phyloP scores from a whole-genome alignment of 441 rosid species.

The Corymbia citriodora region DNA sequence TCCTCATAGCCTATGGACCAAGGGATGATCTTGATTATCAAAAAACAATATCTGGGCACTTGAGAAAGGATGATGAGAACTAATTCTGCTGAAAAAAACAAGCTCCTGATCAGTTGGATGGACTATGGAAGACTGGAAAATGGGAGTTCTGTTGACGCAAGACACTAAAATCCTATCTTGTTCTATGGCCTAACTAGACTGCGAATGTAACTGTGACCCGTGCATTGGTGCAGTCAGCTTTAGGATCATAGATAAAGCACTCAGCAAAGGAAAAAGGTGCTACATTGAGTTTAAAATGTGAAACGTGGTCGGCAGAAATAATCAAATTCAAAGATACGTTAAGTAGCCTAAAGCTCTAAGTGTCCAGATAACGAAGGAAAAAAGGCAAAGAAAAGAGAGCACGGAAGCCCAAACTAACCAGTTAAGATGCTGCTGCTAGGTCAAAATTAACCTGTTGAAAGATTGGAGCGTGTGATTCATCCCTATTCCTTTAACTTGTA shows the following conservation, averaged over 20 bases:
- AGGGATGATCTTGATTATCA: neutral
- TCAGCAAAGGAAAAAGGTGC: no score
- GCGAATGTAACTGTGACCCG: no score
- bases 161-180: accelerated
- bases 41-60: neutral
- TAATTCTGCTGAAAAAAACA: no score
- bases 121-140: neutral
- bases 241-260: neutral
- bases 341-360: neutral
- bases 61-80: neutral
- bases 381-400: neutral
- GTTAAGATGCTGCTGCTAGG: neutral
- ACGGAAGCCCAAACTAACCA: neutral
- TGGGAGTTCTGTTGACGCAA: neutral
- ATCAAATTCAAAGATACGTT: no score
- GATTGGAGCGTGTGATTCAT: neutral
- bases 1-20: neutral
- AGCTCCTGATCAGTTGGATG: no score
- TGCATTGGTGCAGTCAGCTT: neutral
- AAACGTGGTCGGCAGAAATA: no score
- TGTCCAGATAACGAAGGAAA: neutral
- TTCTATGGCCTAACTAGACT: neutral
- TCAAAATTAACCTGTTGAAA: neutral
- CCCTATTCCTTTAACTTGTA: neutral
- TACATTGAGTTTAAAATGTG: no score